Conservation (phyloP, 2,329 filamentous ascomycete species). For the Apiospora phragmitis region DNA sequence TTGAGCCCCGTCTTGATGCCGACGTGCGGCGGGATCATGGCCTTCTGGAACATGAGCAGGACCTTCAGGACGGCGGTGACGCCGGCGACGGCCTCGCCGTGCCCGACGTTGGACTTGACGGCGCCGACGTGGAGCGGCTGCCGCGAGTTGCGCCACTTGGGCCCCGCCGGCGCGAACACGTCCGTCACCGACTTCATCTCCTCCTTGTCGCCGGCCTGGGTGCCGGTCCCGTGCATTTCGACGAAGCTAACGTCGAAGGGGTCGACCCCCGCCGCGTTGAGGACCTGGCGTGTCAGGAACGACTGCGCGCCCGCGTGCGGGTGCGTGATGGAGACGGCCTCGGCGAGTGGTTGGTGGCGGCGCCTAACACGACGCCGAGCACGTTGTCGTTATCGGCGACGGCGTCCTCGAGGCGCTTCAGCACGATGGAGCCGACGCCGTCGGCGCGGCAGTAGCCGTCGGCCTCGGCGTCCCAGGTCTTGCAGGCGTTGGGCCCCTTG, state of each 20-base stretch:
- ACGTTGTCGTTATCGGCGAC: slow-evolving; percentile 29
- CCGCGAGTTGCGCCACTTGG: slow-evolving; percentile 27
- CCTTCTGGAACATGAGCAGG: slow-evolving; percentile 42
- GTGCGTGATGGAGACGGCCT: slow-evolving; percentile 70
- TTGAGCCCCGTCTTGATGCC: slow-evolving; percentile 51
- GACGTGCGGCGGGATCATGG: slow-evolving; percentile 47
- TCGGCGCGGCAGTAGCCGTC: slow-evolving; percentile 48
- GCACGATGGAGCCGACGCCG: slow-evolving; percentile 21
- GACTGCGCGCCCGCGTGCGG: slow-evolving; percentile 66
- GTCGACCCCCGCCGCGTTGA: slow-evolving; percentile 59
- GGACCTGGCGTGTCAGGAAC: slow-evolving; percentile 57
- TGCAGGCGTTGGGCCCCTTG: slow-evolving; percentile 32
- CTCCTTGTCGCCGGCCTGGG: slow-evolving; percentile 67
- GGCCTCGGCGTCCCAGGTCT: slow-evolving; percentile 66
- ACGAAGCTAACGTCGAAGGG: slow-evolving; percentile 57
- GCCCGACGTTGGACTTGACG: slow-evolving; percentile 50
- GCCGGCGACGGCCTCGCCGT: slow-evolving; percentile 45
- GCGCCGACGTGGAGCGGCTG: slow-evolving; percentile 47
- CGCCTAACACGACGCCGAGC: slow-evolving; percentile 40
- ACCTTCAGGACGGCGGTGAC: slow-evolving; percentile 41
- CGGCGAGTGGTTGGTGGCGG: slow-evolving; percentile 70
- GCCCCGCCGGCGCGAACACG: slow-evolving; percentile 50
- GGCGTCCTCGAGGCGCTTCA: slow-evolving; percentile 26
- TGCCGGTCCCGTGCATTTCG: slow-evolving; percentile 72
- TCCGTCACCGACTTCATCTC: slow-evolving; percentile 64